These are phyloP conservation scores for Zarea fungicola DNA, from an alignment of 2,329 filamentous ascomycete species.

Conservation along the genomic window DNA sequence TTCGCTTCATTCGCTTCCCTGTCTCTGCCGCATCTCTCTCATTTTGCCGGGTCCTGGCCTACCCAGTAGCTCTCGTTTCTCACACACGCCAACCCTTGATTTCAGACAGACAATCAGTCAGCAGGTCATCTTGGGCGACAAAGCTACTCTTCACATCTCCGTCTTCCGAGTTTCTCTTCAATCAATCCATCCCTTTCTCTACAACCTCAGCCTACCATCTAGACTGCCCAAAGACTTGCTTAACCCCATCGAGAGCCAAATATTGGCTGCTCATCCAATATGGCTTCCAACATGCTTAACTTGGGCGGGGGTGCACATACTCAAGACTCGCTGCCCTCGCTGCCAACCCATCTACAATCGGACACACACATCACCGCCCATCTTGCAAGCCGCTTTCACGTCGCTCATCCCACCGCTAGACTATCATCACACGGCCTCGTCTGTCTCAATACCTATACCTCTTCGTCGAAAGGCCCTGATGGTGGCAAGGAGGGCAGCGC, in stretches of 20 bases:
- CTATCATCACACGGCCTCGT: slow-evolving; percentile 90
- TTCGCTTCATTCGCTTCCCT: not conserved
- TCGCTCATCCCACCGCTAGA: slow-evolving; percentile 78
- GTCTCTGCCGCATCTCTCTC: slow-evolving; percentile 4
- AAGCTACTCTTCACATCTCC: not conserved
- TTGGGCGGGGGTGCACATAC: slow-evolving; percentile 60
- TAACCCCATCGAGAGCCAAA: slow-evolving; percentile 20
- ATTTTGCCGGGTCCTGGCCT: not conserved
- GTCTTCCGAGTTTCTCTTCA: too few species aligned
- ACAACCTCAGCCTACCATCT: slow-evolving; percentile 4
- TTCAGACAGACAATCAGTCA: slow-evolving; percentile 11
- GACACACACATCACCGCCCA: slow-evolving; percentile 77
- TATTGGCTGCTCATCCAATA: slow-evolving; percentile 38
- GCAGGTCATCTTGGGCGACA: slow-evolving; percentile 1
- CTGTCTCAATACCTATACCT: slow-evolving; percentile 90
- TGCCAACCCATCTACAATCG: slow-evolving; percentile 77
- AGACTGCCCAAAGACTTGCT: slow-evolving; percentile 3
- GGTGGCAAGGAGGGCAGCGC: slow-evolving; percentile 87
- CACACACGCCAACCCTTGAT: slow-evolving; percentile 2
- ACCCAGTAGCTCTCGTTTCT: slow-evolving; percentile 6
- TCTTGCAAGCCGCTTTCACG: slow-evolving; percentile 85
- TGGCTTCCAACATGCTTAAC: slow-evolving; percentile 56
- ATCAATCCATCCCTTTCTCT: too few species aligned
- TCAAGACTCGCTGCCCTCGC: slow-evolving; percentile 79
- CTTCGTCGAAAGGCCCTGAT: slow-evolving; percentile 82